Evolutionary conservation across 1,284 basidiomycete genomes (phyloP), one percentile per base, ranked within the genome.

Genomic region (Chondrostereum purpureum): DNA sequence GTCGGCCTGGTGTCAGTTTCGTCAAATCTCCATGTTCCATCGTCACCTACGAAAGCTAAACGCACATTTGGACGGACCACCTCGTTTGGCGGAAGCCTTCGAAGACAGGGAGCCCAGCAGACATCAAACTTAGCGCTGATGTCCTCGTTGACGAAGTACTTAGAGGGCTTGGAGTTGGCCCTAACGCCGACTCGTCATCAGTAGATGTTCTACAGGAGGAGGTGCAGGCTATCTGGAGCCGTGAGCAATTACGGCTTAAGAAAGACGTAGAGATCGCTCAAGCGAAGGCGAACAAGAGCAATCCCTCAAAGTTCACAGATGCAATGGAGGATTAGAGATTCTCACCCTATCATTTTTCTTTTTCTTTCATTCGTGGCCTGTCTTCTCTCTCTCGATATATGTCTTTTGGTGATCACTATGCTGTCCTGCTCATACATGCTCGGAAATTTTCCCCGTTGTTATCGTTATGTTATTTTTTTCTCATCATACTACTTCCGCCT

Each of bases 131-230:
- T 18, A 73, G 70, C 4, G 69, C 75, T 13, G 76, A 77, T 20
- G 67, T 85, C 12, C 73, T 81, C 52, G 62, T 66, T 2, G 81
- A 83, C 24, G 85, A 88, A 52, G 68, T 86, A 5, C 58, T 80
- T 8, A 73, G 82, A 21, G 80, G 83, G 0, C 56, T 88, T 22
- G 83, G 83, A 11, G 65, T 83, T 18, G 59, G 66, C 4, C 60
- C 59, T 2, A 57, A 56, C 12, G 57, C 54, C 14, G 51, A 52
- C 4, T 52, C 55, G 14, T 53, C 59, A 2, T 60, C 62, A 1
- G 60, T 59, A 0, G 77, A 81, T 45, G 66, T 77, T 24, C 72
- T 70, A 41, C 78, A 82, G 53, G 83, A 86, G 55, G 86, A 87
- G 50, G 72, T 84, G 14, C 70, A 73, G 24, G 68, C 68, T 4